These are phyloP conservation scores for Penicillium oxalicum DNA, from an alignment of 2,329 filamentous ascomycete species.

Conservation along the genomic window DNA sequence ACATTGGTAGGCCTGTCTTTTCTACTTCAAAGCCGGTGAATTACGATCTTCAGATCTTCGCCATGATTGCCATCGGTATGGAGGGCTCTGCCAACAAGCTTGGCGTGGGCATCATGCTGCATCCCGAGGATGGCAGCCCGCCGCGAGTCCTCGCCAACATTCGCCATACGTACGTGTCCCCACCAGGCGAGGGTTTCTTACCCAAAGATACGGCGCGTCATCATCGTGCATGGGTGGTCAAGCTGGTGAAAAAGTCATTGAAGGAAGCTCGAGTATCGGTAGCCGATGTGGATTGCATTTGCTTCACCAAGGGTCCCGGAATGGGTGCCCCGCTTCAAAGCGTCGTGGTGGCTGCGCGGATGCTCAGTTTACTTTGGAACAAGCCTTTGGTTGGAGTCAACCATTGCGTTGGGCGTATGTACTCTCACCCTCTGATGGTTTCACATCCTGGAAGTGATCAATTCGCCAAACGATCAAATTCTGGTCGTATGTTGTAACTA, in stretches of 20 bases:
- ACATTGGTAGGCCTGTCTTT: no score
- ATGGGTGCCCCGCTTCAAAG: slow-evolving; percentile 92
- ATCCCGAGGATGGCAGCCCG: slow-evolving; percentile 51
- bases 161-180: slow-evolving; percentile 86
- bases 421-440: background rate
- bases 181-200: slow-evolving; percentile 88
- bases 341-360: slow-evolving; percentile 79
- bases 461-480: background rate
- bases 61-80: slow-evolving; percentile 63
- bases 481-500: background rate
- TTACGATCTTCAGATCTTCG: background rate
- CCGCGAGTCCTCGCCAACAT: slow-evolving; percentile 82
- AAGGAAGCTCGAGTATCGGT: slow-evolving; percentile 58
- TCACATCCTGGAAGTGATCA: no score
- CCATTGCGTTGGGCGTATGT: slow-evolving; percentile 81
- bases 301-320: slow-evolving; percentile 90
- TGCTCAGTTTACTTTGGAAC: slow-evolving; percentile 74
- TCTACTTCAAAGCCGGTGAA: no score
- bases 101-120: slow-evolving; percentile 84
- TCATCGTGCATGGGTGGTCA: slow-evolving; percentile 78
- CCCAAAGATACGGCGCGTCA: slow-evolving; percentile 94
- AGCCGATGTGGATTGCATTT: slow-evolving; percentile 77
- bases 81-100: slow-evolving; percentile 98
- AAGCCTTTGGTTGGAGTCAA: slow-evolving; percentile 92
- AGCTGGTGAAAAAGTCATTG: slow-evolving; percentile 73